Evolutionary conservation across 1,284 basidiomycete genomes (phyloP).

Genomic region (Takashimella koratensis): DNA sequence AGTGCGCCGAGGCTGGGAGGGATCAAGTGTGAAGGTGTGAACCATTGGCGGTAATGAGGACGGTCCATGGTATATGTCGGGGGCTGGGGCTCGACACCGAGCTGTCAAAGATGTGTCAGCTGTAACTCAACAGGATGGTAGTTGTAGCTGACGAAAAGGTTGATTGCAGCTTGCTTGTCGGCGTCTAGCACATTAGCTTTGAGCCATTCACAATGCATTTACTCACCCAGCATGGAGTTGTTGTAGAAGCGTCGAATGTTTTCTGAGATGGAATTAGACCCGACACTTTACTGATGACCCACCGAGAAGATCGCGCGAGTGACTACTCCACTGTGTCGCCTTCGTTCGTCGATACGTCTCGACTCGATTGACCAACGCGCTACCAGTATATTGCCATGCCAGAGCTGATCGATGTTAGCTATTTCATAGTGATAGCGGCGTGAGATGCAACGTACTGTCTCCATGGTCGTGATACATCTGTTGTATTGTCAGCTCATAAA

Average conservation of each 20-base stretch:
- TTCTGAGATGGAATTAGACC: constrained; percentile 47
- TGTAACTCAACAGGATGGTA: too few species aligned
- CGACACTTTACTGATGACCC: constrained; percentile 3
- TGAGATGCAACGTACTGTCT: constrained; percentile 62
- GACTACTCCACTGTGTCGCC: constrained; percentile 93
- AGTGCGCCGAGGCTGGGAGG: constrained; percentile 48
- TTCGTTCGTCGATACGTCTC: constrained; percentile 85
- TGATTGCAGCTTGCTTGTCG: constrained; percentile 96
- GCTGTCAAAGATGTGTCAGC: constrained; percentile 30
- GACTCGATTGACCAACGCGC: constrained; percentile 92
- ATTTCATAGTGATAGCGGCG: background rate
- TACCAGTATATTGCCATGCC: constrained; percentile 94
- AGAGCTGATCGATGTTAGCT: constrained; percentile 66
- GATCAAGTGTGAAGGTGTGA: constrained; percentile 64
- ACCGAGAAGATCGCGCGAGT: constrained; percentile 91
- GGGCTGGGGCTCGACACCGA: constrained; percentile 62
- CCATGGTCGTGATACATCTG: constrained; percentile 96
- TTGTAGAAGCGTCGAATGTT: constrained; percentile 94
- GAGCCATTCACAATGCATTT: too few species aligned
- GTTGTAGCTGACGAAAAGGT: constrained; percentile 75
- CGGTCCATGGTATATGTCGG: constrained; percentile 41
- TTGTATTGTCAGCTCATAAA: too few species aligned
- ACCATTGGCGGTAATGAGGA: constrained; percentile 78
- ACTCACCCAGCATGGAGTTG: constrained; percentile 78
- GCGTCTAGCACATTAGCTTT: too few species aligned